Conservation (phyloP, 2,329 filamentous ascomycete species). For the Ciborinia camelliae region DNA sequence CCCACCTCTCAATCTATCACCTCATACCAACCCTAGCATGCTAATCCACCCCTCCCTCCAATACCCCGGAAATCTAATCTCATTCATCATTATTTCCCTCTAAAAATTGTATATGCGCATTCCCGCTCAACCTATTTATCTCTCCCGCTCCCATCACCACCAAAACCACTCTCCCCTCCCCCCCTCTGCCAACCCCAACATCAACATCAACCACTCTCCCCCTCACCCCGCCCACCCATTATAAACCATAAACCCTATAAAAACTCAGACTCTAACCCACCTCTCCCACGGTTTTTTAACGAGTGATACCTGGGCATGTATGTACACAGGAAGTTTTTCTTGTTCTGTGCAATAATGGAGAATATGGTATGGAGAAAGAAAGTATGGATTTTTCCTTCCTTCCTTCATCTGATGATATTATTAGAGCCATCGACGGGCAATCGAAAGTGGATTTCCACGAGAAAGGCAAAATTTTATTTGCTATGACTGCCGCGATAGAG, state of each 20-base stretch:
- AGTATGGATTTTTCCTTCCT: too few species aligned
- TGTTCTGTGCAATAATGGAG: background rate
- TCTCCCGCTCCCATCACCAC: slow-evolving; percentile 31
- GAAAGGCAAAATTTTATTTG: background rate
- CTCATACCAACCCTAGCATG: too few species aligned
- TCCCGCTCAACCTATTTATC: slow-evolving; percentile 45
- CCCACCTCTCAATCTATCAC: background rate
- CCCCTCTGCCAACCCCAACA: slow-evolving; percentile 45
- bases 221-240: slow-evolving; percentile 42
- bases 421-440: background rate
- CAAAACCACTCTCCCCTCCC: slow-evolving; percentile 40
- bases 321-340: too few species aligned
- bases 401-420: too few species aligned
- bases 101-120: slow-evolving; percentile 49
- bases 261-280: too few species aligned
- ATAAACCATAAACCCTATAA: too few species aligned
- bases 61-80: slow-evolving; percentile 38
- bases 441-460: background rate
- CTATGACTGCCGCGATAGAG: background rate
- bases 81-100: slow-evolving; percentile 48
- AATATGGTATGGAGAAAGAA: too few species aligned
- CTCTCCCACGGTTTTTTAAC: too few species aligned
- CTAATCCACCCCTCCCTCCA: slow-evolving; percentile 35
- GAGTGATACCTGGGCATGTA: too few species aligned
- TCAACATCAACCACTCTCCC: slow-evolving; percentile 38